Evolutionary conservation across 1,139 yeast genomes (phyloP), one percentile per base, ranked within the genome.

Genomic region (Candida sanyaensis): DNA sequence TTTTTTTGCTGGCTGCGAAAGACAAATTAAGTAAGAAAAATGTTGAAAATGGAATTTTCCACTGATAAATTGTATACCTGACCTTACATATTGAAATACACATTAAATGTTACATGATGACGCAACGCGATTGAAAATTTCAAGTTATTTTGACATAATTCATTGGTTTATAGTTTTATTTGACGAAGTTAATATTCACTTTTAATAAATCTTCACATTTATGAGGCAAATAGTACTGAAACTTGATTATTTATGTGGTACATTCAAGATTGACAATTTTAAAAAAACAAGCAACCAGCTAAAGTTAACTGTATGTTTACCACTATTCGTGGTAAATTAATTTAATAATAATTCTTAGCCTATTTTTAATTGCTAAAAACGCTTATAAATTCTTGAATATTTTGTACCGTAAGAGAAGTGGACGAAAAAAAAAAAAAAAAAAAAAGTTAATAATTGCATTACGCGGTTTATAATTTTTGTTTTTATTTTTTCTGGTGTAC

Each of bases 11-110:
- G 46, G 46, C 37, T 37, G 46, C 46, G 43, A 48, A 37, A 45
- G 51, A 49, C 52, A 34, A 47, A 45, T 27, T 37, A 33, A 39
- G 43, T 33, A 38, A 30, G 10, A 37, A 33, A 46, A 47, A 58
- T 54, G 37, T 34, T 17, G 21, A 21, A 23, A 8, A 21, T 32
- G 17, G 17, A 10, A n/a, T 21, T 28, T 32, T 31, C 31, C 36
- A 28, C 23, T 3, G 11, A 11, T 17, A 21, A 39, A 9, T 26
- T 7, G 5, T 33, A 12, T 33, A 6, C 3, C n/a, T 13, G 23
- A 37, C 40, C 40, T n/a, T 27, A 37, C 40, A 26, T 37, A 13
- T 21, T 37, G 17, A 9, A 5, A 27, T n/a, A 27, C 23, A n/a
- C 40, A 27, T 37, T 30, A 24, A 26, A 26, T 26, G n/a, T 13